Evolutionary conservation across 2,329 filamentous ascomycete species (phyloP), one percentile per base, ranked within the genome.

Genomic region (Colletotrichum paranaense): DNA sequence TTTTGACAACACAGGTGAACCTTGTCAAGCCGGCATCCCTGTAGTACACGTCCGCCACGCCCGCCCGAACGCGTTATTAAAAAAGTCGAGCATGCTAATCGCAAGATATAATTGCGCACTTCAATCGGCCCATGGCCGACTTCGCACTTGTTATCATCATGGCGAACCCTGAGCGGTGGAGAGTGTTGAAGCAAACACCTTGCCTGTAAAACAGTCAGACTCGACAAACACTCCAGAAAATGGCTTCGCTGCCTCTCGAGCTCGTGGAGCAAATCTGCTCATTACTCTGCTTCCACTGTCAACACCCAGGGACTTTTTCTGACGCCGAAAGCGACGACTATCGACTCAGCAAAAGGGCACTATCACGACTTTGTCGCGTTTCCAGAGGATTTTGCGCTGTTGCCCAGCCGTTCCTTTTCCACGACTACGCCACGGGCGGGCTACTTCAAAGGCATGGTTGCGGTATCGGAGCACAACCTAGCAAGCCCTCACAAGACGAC

Each of bases 331-430:
- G 4, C 4, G 4, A 46, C 12, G 42, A 73, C 5, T 30, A 32
- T 4, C 60, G 55, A 1, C 28, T 16, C 1, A 26, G 53, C 14
- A 68, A 69, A 14, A 69, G 16, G n/a, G 14, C 70, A 4, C 26
- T 65, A 19, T 28, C 66, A 6, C 42, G 35, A 14, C 26, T 69
- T 2, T 73, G 59, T n/a, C 70, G 59, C 32, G 66, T 64, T 42
- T 73, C 70, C 11, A 64, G 59, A 28, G 49, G 66, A 5, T 26
- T 73, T n/a, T 60, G 42, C 26, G 59, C 55, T 14, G 66, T 73
- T 9, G 59, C 70, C 12, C 70, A 64, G 53, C 70, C 70, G n/a
- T 64, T 73, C 22, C 66, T 73, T 11, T 73, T 69, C 32, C 70
- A 69, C 30, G 35, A 64, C n/a, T 69, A 65, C 14, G 49, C 26